Evolutionary conservation across 139 green algal genomes (phyloP).

Genomic region (Volvox reticuliferus): DNA sequence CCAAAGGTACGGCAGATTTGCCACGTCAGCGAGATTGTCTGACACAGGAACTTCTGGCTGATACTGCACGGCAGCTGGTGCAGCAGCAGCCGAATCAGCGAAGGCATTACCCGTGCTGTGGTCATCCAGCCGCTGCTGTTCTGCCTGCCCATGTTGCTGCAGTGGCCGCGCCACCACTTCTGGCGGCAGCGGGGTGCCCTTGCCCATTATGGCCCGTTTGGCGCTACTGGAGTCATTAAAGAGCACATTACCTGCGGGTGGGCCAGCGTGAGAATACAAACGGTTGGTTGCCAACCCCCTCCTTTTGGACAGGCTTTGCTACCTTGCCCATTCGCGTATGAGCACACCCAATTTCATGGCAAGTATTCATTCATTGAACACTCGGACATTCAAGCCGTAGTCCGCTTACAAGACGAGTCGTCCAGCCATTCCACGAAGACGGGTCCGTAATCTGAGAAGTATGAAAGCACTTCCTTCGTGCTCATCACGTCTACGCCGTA

Average conservation of each 20-base stretch:
- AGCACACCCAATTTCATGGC: too few relatives aligned
- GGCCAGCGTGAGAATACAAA: too few relatives aligned
- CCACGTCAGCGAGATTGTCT: slow-evolving; percentile 45
- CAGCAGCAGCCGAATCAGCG: neutral
- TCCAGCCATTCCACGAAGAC: slow-evolving; percentile 92
- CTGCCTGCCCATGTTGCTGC: neutral
- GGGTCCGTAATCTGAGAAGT: slow-evolving; percentile 83
- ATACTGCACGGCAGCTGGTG: slow-evolving; percentile 1
- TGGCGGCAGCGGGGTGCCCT: slow-evolving; percentile 70
- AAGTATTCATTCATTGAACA: too few relatives aligned
- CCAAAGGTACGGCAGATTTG: slow-evolving; percentile 76
- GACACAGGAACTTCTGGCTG: slow-evolving; percentile 41
- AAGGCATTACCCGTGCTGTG: too few relatives aligned
- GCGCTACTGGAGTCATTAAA: slow-evolving; percentile 76
- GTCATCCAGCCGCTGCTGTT: neutral
- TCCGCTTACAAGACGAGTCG: slow-evolving; percentile 77
- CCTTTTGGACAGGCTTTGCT: too few relatives aligned
- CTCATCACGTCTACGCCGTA: slow-evolving; percentile 93
- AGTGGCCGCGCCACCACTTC: slow-evolving; percentile 53
- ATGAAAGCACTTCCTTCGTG: slow-evolving; percentile 65
- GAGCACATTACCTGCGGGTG: slow-evolving; percentile 76
- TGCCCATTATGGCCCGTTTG: slow-evolving; percentile 74
- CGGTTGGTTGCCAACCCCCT: too few relatives aligned
- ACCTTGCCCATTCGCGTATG: too few relatives aligned
- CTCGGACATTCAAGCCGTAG: too few relatives aligned